Evolutionary conservation across 768 basidiomycete species (phyloP).

Genomic region (Suillus tomentosus): DNA sequence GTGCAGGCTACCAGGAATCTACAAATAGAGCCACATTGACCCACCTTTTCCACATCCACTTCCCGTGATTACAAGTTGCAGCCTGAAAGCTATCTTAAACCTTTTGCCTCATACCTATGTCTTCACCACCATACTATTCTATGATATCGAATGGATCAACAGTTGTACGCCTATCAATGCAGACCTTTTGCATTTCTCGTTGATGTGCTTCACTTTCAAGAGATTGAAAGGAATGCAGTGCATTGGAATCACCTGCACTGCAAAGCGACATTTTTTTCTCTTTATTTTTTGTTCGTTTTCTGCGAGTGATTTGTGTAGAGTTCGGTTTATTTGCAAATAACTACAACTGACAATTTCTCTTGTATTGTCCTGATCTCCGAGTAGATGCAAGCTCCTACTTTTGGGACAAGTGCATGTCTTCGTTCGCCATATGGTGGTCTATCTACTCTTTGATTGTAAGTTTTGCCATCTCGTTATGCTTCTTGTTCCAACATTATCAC

Average conservation of each 20-base stretch:
- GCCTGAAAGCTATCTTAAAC: neutral
- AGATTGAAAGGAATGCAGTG: neutral
- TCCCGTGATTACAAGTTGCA: neutral
- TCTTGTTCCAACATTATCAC: neutral
- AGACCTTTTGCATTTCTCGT: neutral
- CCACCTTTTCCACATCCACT: too few relatives aligned
- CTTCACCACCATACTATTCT: neutral
- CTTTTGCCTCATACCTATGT: neutral
- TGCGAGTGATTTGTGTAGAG: neutral
- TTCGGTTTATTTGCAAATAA: neutral
- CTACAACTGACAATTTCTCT: neutral
- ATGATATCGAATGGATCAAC: neutral
- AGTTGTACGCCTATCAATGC: neutral
- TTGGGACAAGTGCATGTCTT: neutral
- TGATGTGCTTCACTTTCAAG: neutral
- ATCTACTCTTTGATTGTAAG: neutral
- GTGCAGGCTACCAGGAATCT: neutral
- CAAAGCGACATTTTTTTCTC: neutral
- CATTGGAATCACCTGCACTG: too few relatives aligned
- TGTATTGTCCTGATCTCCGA: neutral
- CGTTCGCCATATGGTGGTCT: neutral
- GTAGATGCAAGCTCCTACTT: neutral
- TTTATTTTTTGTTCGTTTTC: too few relatives aligned
- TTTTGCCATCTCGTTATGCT: neutral
- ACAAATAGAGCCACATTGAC: neutral